Base-by-base conservation (phyloP, 208 protist genomes). In the Endotrypanum monterogeii region DNA sequence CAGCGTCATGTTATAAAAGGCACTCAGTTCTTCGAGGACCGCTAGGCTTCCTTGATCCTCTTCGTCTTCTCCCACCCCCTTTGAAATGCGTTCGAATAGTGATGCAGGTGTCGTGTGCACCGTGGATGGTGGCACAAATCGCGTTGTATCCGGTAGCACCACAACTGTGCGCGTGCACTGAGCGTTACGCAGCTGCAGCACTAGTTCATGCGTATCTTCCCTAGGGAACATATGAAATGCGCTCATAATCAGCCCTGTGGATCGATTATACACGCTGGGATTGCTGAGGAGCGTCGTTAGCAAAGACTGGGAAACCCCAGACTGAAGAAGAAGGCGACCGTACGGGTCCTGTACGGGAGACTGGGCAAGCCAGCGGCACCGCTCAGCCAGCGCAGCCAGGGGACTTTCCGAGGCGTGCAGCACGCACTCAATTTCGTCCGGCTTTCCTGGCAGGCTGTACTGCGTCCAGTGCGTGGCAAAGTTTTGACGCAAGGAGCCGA, bases 361-460 rank as follows among this genome's bases (percentile, higher is more conserved):
- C 25, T 76, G 65, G 18, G 73, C 67, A n/a, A 93, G 77, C 92
- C 92, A 98, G 39, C 84, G 71, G 44, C 86, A 82, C n/a, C 94
- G 88, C 80, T 97, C 91, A 7, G 88, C 83, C 63, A 98, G 72
- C 51, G 83, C 94, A 41, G 91, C 94, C 25, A 97, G 71, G 7
- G 94, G 91, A 16, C 82, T 84, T 25, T 81, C 71, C 20, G 84
- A 91, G 54, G 86, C 92, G 57, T 96, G 85, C 57, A 98, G 74
- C 23, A 88, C 90, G 60, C 91, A 94, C 55, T 96, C 87, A 54
- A 92, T 83, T 18, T 76, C 73, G 68, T 92, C 89, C 4, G 94
- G 91, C 62, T 79, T 79, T 28, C 71, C 69, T 25, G 55, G 6
- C 39, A 98, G 82, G 20, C 87, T 91, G 66, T 94, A 89, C 37